Conservation (phyloP, 371 early-diverging fungal genomes). For the Mycotypha africana region DNA sequence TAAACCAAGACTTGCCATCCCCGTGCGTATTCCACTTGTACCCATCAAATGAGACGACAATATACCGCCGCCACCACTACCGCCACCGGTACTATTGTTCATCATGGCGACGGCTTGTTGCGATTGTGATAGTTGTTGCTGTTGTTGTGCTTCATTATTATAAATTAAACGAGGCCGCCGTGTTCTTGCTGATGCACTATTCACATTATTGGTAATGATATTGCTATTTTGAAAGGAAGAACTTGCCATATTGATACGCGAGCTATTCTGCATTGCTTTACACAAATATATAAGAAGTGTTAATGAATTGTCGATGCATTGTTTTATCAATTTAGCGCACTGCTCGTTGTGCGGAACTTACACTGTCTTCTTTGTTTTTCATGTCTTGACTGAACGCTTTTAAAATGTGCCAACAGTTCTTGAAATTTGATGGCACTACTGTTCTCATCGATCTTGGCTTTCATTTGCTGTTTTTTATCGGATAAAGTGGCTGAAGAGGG, state of each 20-base stretch:
- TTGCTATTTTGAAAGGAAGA: slow-evolving; percentile 1
- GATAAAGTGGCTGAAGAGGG: slow-evolving; percentile 1
- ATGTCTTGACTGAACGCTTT: slow-evolving; percentile 52
- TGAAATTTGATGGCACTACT: slow-evolving; percentile 35
- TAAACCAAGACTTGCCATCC: slow-evolving; percentile 18
- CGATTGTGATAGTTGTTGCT: background rate
- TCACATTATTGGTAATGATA: slow-evolving; percentile 9
- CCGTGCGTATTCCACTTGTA: slow-evolving; percentile 15
- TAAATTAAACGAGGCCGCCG: slow-evolving; percentile 12
- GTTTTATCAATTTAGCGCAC: too few relatives aligned
- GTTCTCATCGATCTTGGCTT: slow-evolving; percentile 11
- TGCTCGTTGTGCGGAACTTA: too few relatives aligned
- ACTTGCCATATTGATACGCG: background rate
- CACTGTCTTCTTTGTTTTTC: slow-evolving; percentile 48
- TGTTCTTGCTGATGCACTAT: slow-evolving; percentile 2
- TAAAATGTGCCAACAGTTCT: slow-evolving; percentile 57
- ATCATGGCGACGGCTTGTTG: background rate
- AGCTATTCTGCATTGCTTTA: background rate
- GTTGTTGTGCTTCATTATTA: too few relatives aligned
- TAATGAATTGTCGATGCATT: background rate
- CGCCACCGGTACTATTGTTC: slow-evolving; percentile 9
- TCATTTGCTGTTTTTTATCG: slow-evolving; percentile 11
- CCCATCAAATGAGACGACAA: background rate
- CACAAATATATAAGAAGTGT: background rate
- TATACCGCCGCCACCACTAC: background rate